Evolutionary conservation across 2,329 filamentous ascomycete genomes (phyloP).

Genomic region (Fusarium sp.): DNA sequence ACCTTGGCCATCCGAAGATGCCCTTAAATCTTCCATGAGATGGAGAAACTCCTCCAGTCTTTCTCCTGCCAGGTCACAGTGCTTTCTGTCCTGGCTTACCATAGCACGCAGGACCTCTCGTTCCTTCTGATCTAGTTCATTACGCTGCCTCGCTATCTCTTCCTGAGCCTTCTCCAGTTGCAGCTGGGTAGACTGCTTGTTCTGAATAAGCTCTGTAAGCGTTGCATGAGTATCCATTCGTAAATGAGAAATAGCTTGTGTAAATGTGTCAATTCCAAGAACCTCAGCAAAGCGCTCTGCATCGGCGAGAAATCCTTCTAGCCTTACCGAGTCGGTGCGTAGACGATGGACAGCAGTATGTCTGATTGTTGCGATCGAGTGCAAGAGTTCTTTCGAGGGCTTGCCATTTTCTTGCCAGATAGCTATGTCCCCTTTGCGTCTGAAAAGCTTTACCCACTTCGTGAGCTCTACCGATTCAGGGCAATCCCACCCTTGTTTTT

Average conservation of each 20-base stretch:
- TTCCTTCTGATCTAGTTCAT: background rate
- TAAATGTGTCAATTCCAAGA: background rate
- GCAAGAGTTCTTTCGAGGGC: background rate
- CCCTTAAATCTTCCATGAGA: background rate
- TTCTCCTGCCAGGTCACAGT: background rate
- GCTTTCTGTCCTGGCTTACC: background rate
- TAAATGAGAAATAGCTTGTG: background rate
- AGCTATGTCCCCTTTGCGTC: background rate
- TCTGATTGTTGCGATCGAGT: background rate
- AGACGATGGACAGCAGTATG: background rate
- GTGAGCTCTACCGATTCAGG: background rate
- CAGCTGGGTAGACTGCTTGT: background rate
- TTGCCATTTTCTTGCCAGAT: rapidly evolving
- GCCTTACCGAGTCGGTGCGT: background rate
- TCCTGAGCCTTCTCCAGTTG: background rate
- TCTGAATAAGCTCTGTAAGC: background rate
- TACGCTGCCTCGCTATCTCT: background rate
- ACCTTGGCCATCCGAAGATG: background rate
- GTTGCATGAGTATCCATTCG: rapidly evolving
- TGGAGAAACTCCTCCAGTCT: background rate
- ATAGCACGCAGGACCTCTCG: background rate
- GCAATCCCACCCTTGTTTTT: background rate
- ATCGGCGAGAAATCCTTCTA: background rate
- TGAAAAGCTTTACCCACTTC: background rate
- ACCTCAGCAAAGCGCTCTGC: background rate